A percentile compares a stretch with the other conserved stretches of the same genome.
Conservation (phyloP, 192 early-diverging fungal species). For the Phlyctochytrium arcticum region DNA sequence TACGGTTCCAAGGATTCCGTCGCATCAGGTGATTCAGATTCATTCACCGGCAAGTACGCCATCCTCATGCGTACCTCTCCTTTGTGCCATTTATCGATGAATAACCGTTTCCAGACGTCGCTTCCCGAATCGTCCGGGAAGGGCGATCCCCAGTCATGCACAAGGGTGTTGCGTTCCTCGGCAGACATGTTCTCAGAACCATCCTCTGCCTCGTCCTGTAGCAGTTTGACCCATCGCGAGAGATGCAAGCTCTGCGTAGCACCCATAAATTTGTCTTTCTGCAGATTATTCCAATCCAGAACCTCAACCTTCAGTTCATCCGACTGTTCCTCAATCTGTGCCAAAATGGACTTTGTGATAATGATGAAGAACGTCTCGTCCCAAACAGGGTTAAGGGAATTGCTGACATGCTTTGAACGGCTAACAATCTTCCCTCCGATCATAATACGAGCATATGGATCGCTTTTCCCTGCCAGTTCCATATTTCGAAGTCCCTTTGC, state of each 20-base stretch:
- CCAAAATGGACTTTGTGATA: constrained; percentile 55
- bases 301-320: constrained; percentile 76
- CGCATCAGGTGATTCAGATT: not conserved
- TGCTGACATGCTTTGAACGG: constrained; percentile 61
- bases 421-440: constrained; percentile 68
- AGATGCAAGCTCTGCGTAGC: constrained; percentile 32
- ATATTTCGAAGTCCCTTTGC: constrained; percentile 80
- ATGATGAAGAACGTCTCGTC: constrained; percentile 73
- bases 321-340: constrained; percentile 31
- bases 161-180: constrained; percentile 32
- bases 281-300: constrained; percentile 74
- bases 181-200: constrained; percentile 6
- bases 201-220: constrained; percentile 22
- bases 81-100: constrained; percentile 7
- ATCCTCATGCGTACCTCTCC: constrained; percentile 36
- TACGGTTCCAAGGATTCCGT: not conserved
- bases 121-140: constrained; percentile 19
- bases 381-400: constrained; percentile 80
- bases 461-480: constrained; percentile 83
- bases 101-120: constrained; percentile 36
- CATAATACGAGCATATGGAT: constrained; percentile 79
- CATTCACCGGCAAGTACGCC: constrained; percentile 31
- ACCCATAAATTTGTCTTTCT: constrained; percentile 69
- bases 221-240: constrained; percentile 42
- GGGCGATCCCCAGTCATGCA: constrained; percentile 50